Percentiles rank a stretch among this genome's conserved stretches.
These are phyloP conservation scores for Jaenimonas drosophilae DNA, from an alignment of 208 protist genomes.

Conservation along the genomic window DNA sequence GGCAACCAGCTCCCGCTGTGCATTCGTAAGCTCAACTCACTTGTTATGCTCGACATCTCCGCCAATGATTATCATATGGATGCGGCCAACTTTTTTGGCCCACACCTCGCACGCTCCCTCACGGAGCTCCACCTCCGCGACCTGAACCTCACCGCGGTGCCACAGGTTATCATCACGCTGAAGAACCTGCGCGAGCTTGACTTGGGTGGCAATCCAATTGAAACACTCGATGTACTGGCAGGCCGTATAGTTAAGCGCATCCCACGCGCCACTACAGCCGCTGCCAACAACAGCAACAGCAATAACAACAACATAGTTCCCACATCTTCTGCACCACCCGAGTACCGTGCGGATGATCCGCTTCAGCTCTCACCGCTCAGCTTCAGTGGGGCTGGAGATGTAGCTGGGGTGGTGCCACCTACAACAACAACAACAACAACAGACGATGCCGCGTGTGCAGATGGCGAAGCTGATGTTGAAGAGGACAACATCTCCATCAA, in stretches of 20 bases:
- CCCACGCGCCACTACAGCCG: constrained; percentile 7
- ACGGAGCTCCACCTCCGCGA: constrained; percentile 51
- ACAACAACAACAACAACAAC: no score
- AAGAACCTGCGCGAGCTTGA: constrained; percentile 49
- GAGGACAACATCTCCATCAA: neutral
- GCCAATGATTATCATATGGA: constrained; percentile 62
- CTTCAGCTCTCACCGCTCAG: no score
- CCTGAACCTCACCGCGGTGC: constrained; percentile 56
- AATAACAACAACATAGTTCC: constrained; percentile 9
- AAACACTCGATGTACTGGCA: constrained; percentile 77
- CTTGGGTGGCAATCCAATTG: constrained; percentile 67
- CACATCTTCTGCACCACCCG: no score
- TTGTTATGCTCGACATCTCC: constrained; percentile 70
- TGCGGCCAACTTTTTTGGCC: constrained; percentile 61
- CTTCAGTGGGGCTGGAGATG: no score
- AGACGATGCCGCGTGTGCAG: no score
- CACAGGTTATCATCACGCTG: constrained; percentile 52
- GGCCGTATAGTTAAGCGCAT: constrained; percentile 56
- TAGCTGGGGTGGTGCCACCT: neutral
- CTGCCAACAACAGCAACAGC: constrained; percentile 9
- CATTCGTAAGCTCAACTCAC: constrained; percentile 27
- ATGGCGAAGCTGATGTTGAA: neutral
- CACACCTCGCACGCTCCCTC: constrained; percentile 36
- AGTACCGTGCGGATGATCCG: no score
- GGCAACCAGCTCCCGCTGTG: constrained; percentile 41